Conservation (phyloP, 148 eudicot species). For the Tetragonia tetragonoides region DNA sequence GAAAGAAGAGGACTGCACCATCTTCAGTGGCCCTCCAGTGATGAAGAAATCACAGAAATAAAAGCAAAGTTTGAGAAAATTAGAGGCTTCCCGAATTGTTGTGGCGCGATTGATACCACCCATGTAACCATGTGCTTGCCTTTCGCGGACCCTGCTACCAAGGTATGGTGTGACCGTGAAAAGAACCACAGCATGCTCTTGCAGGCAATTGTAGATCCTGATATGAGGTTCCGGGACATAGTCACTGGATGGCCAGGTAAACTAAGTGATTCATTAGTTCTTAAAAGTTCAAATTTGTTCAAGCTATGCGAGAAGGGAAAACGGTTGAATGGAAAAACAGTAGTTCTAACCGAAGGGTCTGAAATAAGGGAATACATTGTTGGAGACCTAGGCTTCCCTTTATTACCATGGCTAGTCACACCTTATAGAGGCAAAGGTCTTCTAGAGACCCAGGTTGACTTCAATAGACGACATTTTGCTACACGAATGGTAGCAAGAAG, state of each 20-base stretch:
- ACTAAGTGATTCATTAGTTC: constrained; percentile 53
- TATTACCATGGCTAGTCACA: constrained; percentile 75
- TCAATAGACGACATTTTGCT: constrained; percentile 60
- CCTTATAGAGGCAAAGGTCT: constrained; percentile 59
- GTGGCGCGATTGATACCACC: constrained; percentile 80
- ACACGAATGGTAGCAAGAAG: constrained; percentile 63
- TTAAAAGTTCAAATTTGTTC: constrained; percentile 55
- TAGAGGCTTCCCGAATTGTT: constrained; percentile 80
- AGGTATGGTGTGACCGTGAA: constrained; percentile 65
- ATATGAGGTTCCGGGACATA: constrained; percentile 70
- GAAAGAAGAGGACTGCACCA: constrained; percentile 74
- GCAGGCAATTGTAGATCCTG: constrained; percentile 84
- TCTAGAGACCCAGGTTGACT: constrained; percentile 38
- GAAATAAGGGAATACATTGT: constrained; percentile 64
- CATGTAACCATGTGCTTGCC: constrained; percentile 72
- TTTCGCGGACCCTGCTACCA: constrained; percentile 43
- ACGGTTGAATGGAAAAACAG: constrained; percentile 48
- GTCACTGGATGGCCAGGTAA: constrained; percentile 89
- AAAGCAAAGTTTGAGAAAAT: constrained; percentile 70
- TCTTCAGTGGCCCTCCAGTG: constrained; percentile 73
- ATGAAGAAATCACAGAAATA: constrained; percentile 49
- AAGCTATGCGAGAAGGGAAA: constrained; percentile 60
- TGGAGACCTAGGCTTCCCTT: constrained; percentile 65
- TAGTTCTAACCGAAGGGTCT: constrained; percentile 38
- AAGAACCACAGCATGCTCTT: constrained; percentile 80